Percentiles rank a stretch among this genome's conserved stretches.
Evolutionary conservation across 257 asterid genomes (phyloP).

Genomic region (Jaltomata sinuosa): DNA sequence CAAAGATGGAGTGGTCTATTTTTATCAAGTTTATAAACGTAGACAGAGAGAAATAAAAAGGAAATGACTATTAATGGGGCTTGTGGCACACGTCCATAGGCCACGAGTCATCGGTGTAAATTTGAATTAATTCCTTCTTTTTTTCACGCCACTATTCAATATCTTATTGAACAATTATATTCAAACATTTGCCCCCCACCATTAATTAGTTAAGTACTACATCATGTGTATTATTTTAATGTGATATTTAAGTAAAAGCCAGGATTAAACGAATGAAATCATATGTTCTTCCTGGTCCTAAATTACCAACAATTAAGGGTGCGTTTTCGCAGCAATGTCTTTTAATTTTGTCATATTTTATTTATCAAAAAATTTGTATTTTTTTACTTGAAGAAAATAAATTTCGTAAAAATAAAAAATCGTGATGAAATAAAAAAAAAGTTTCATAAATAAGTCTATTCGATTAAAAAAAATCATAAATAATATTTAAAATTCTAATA

Average conservation of each 20-base stretch:
- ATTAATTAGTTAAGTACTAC: not conserved
- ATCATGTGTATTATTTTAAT: not conserved
- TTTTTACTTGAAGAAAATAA: too few relatives aligned
- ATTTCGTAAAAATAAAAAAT: too few relatives aligned
- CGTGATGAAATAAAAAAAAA: too few relatives aligned
- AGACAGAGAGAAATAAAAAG: not conserved
- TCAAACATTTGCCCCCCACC: not conserved
- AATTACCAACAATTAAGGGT: too few relatives aligned
- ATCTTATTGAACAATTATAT: not conserved
- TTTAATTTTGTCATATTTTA: too few relatives aligned
- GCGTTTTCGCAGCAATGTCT: too few relatives aligned
- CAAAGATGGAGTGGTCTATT: not conserved
- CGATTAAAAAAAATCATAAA: too few relatives aligned
- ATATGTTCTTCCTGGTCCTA: not conserved
- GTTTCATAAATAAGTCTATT: too few relatives aligned
- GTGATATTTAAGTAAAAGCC: not conserved
- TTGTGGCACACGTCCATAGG: slow-evolving; percentile 1
- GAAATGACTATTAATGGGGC: not conserved
- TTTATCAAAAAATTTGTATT: too few relatives aligned
- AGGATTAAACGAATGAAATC: not conserved
- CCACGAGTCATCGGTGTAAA: not conserved
- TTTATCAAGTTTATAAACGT: not conserved
- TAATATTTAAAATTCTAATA: too few relatives aligned
- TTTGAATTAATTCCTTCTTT: not conserved
- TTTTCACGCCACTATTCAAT: not conserved